Base-by-base conservation (phyloP, 2,329 filamentous ascomycete species). In the Acrocalymma vagum region DNA sequence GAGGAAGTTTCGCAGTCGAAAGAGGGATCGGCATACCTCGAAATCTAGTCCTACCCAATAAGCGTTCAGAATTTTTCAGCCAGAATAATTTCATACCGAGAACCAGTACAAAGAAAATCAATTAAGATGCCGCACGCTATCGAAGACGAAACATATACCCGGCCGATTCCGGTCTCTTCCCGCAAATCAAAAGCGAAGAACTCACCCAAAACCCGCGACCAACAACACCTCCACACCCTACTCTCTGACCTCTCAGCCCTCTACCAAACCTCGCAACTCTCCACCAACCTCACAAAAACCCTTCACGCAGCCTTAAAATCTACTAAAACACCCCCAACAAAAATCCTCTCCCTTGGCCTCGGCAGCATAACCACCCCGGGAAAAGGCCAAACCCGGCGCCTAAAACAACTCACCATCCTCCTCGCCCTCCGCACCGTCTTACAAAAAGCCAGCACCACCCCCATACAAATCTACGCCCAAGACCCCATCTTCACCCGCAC, bases 381-480 rank as follows among this genome's bases (percentile, higher is more conserved):
- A 11, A 55, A 46, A 45, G 55, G 52, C n/a, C 58, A 62, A 33
- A 34, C 48, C 3, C 45, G 62, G 9, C 40, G 59, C 7, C 25
- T 63, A 13, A 67, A 67, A 34, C 60, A 64, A 50, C 51, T 67
- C 13, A 40, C 55, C 21, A 52, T 65, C 14, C 40, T 63, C n/a
- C 40, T 65, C 8, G 45, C 53, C 8, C 42, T 64, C 8, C 52
- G 42, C 2, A 45, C 55, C 9, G 30, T 30, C 6, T 34, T 57
- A 18, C 34, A 33, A 18, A n/a, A 34, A 29, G 17, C 15, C 3
- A 22, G 23, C 7, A 32, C 34, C 9, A 16, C 34, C 8, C 11
- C 30, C 3, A 40, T 59, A 16, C 36, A 56, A 17, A 26, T 64
- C 1, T 65, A 60, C 18, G 62, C 63, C 5, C 63, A 65, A 42